phyloP scores from a whole-genome alignment of 768 basidiomycete species.

The Amylocystis lapponica region DNA sequence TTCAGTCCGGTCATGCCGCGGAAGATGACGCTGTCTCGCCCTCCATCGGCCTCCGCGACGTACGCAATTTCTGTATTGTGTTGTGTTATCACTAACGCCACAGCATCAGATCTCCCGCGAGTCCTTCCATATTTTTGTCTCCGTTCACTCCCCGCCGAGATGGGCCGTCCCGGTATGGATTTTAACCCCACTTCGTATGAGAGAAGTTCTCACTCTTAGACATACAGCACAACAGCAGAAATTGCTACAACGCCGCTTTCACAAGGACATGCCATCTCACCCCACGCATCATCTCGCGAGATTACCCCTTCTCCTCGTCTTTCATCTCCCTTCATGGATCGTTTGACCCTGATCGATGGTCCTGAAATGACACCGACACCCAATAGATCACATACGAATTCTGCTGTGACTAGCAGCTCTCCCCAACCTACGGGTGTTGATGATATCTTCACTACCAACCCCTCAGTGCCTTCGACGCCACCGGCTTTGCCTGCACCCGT shows the following conservation, averaged over 20 bases:
- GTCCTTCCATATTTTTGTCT: too few species aligned
- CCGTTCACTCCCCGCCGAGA: not conserved
- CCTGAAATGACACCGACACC: conserved; percentile 10
- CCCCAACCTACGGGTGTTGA: conserved; percentile 11
- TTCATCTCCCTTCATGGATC: conserved; percentile 28
- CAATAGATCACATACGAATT: conserved; percentile 1
- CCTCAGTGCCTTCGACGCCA: conserved; percentile 14
- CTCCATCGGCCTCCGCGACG: too few species aligned
- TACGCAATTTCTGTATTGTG: too few species aligned
- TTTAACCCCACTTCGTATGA: too few species aligned
- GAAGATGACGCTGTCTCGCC: too few species aligned
- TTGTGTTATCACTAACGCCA: too few species aligned
- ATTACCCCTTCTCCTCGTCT: conserved; percentile 18
- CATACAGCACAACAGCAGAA: too few species aligned
- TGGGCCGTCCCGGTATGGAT: not conserved
- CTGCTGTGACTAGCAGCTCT: conserved; percentile 6
- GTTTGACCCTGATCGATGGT: conserved; percentile 12
- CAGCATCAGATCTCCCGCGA: too few species aligned
- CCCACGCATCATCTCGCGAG: conserved; percentile 15
- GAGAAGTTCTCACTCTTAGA: too few species aligned
- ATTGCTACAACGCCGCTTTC: too few species aligned
- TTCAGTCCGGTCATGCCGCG: conserved; percentile 19
- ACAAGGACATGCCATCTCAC: too few species aligned
- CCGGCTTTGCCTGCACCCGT: conserved; percentile 22
- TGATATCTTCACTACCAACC: conserved; percentile 10